A percentile compares a stretch with the other conserved stretches of the same genome.
Conservation (phyloP, 306 rosid species). For the Fagus crenata region DNA sequence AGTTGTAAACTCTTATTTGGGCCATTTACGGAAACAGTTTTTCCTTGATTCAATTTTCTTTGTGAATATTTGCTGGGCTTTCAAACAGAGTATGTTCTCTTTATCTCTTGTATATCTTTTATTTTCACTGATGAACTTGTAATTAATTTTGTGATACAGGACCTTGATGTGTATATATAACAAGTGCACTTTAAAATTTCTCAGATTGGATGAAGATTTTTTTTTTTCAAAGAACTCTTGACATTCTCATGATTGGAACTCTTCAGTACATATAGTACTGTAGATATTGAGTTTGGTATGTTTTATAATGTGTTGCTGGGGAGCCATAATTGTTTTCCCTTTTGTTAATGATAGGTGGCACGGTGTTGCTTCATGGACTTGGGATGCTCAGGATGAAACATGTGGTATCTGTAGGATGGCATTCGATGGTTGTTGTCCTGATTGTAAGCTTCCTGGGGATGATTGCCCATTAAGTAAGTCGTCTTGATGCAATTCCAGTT, state of each 20-base stretch:
- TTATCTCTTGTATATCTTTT: constrained; percentile 19
- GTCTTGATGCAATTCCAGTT: neutral
- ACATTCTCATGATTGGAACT: neutral
- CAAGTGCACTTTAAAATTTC: neutral
- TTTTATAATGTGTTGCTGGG: neutral
- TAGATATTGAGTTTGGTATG: neutral
- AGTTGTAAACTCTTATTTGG: neutral
- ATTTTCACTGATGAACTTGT: constrained; percentile 6
- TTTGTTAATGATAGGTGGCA: constrained; percentile 67
- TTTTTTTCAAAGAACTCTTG: neutral
- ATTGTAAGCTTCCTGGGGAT: constrained; percentile 92
- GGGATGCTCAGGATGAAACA: constrained; percentile 94
- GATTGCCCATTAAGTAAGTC: constrained; percentile 88
- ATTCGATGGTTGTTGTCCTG: constrained; percentile 94
- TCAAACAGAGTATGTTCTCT: constrained; percentile 55
- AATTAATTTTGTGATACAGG: neutral
- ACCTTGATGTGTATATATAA: neutral
- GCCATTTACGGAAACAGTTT: constrained; percentile 29
- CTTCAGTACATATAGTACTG: neutral
- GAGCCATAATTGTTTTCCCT: constrained; percentile 9
- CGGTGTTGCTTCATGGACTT: constrained; percentile 92
- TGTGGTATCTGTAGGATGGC: constrained; percentile 97
- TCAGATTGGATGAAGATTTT: neutral
- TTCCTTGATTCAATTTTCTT: constrained; percentile 46
- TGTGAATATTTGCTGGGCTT: constrained; percentile 24